Evolutionary conservation across 169 alveolate genomes (phyloP), one percentile per base, ranked within the genome.

Genomic region (Besnoitia besnoiti): DNA sequence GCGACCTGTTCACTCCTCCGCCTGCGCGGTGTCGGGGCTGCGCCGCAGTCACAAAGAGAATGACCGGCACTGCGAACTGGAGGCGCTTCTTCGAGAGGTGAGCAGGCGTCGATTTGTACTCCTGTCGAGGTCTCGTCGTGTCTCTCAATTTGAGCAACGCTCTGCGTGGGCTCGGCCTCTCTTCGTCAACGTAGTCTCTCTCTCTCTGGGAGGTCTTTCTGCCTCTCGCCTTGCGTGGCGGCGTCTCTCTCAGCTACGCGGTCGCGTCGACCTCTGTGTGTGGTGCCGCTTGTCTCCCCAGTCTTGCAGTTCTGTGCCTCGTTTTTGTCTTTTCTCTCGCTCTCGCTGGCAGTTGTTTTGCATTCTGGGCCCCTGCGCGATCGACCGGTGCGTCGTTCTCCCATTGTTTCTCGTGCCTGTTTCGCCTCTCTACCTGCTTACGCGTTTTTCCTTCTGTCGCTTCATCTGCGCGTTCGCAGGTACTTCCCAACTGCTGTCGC

Each of bases 41-140:
- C 21, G 14, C 44, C 80, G 80, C 80, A 1, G 80, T 67, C 21
- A 35, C 80, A 7, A 30, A 67, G 39, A 1, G 80, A 24, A 37
- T 67, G 4, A 19, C 14, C 24, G 80, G 46, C 19, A 35, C 80
- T 2, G 39, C 80, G 39, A 67, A 67, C 80, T 67, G 80, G 80
- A 19, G 80, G 19, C 80, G 80, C n/a, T 67, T 67, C 44, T n/a
- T 67, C 80, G 80, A 67, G 12, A 1, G 80, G 80, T 67, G 42
- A 30, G 80, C 12, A 0, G 80, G 7, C 80, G 8, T 5, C 47
- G 46, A 8, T 35, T 7, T 67, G 5, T 30, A 5, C 10, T n/a
- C 19, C n/a, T 1, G 1, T n/a, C 21, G 2, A 7, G 40, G 3
- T 37, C 4, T n/a, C 47, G 80, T n/a, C 7, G 12, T 67, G 80